Base-by-base conservation (phyloP, 2,329 filamentous ascomycete genomes). In the Monilinia aucupariae region DNA sequence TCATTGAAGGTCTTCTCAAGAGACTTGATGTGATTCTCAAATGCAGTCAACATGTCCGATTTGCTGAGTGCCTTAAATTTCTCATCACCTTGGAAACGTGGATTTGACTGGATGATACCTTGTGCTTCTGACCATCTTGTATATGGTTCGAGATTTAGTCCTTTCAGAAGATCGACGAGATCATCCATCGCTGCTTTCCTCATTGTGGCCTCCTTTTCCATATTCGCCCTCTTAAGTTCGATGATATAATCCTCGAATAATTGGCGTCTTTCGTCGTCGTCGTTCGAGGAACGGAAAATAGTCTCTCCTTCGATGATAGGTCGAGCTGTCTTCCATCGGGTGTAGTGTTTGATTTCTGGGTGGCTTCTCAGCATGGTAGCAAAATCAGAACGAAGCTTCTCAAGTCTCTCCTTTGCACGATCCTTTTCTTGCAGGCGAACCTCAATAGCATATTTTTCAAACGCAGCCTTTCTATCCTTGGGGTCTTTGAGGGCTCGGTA, bases 321-420 rank as follows among this genome's bases (percentile, higher is more conserved):
- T 56, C 91, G 87, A 60, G 93, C 94, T 20, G 91, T 97, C 82
- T 92, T 96, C 94, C 94, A 99, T 66, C 92, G 89, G 49, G 93
- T 97, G 76, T 96, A 97, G 75, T 97, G 86, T 76, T 92, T 94
- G 76, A 99, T 97, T 76, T 99, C 94, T 65, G 92, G 92, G 75
- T 99, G 93, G 68, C 92, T 92, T 77, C 89, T 91, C 69, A 99
- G 83, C 94, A 99, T 99, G 62, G 88, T 92, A 69, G 89, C 89
- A 76, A 99, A 99, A 80, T 97, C 94, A 76, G 90, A 83, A 72
- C 92, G 90, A 73, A 97, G 82, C 79, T 97, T 97, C 71, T 90
- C 83, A 75, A 96, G 82, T 74, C 94, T 88, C 78, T 97, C 93
- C 77, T 96, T 93, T 73, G 92, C 92, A 70, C 90, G 89, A 76